A percentile compares a stretch with the other conserved stretches of the same genome.
Conservation (phyloP, 352 stramenopile species). For the Pythium dissotocum region DNA sequence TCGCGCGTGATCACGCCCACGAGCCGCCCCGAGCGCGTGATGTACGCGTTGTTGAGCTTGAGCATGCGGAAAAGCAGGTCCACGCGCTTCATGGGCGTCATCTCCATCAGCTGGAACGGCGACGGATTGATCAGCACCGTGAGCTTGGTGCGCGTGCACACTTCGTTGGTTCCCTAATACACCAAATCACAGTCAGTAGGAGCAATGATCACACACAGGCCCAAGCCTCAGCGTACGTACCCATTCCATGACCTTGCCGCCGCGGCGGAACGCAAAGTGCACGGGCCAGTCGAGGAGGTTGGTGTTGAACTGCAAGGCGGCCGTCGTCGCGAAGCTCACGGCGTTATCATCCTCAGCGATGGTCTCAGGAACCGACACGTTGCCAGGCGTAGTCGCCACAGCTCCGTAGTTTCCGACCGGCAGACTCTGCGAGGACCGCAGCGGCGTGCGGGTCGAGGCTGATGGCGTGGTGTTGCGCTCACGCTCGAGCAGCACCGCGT, state of each 20-base stretch:
- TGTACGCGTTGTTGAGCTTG: slow-evolving; percentile 88
- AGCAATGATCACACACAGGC: not conserved
- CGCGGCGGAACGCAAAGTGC: slow-evolving; percentile 67
- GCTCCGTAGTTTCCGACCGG: slow-evolving; percentile 14
- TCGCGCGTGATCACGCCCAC: slow-evolving; percentile 80
- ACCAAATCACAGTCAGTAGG: slow-evolving; percentile 2
- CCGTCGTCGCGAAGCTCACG: not conserved
- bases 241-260: slow-evolving; percentile 79
- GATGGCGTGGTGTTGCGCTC: not conserved
- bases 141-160: slow-evolving; percentile 60
- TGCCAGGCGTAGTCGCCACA: no score
- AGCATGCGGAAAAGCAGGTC: slow-evolving; percentile 89
- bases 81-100: slow-evolving; percentile 82
- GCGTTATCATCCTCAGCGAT: not conserved
- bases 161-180: slow-evolving; percentile 51
- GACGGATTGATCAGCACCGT: slow-evolving; percentile 78
- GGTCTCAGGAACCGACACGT: not conserved
- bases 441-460: slow-evolving; percentile 8
- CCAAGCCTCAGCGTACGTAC: slow-evolving; percentile 20
- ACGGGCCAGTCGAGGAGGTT: slow-evolving; percentile 52
- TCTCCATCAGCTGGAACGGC: slow-evolving; percentile 83
- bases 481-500: slow-evolving; percentile 10
- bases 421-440: slow-evolving; percentile 5
- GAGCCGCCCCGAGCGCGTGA: slow-evolving; percentile 75
- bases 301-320: slow-evolving; percentile 6